Conservation (phyloP, 768 basidiomycete species). For the Rhodocollybia butyracea region DNA sequence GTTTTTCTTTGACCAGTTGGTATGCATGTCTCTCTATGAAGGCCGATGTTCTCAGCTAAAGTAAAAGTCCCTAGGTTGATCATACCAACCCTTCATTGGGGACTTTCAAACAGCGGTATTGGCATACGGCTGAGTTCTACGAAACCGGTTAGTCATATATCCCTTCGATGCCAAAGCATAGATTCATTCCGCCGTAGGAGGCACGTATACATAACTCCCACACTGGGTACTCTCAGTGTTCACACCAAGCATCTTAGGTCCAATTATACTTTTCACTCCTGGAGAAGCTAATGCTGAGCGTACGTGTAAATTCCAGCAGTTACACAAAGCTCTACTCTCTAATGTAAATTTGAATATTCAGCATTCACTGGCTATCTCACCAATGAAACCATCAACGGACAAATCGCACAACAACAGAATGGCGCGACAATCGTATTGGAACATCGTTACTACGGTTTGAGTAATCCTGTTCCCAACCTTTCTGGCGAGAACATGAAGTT, state of each 20-base stretch:
- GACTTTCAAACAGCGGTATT: conserved; percentile 77
- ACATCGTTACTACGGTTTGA: conserved; percentile 75
- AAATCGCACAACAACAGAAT: conserved; percentile 61
- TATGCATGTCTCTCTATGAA: conserved; percentile 13
- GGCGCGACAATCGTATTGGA: conserved; percentile 64
- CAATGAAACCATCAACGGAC: conserved; percentile 59
- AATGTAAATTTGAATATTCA: conserved; percentile 15
- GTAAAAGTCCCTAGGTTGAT: conserved; percentile 17
- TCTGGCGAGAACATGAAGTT: conserved; percentile 51
- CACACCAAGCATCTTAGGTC: conserved; percentile 57
- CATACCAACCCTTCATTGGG: conserved; percentile 54
- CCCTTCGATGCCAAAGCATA: neutral
- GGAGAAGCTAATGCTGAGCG: conserved; percentile 60
- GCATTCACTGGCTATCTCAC: conserved; percentile 57
- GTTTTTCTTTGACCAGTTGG: conserved; percentile 29
- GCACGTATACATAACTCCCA: too few relatives aligned
- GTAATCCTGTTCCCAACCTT: conserved; percentile 65
- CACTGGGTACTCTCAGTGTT: neutral
- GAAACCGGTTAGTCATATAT: conserved; percentile 34
- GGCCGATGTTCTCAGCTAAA: too few relatives aligned
- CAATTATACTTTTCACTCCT: conserved; percentile 63
- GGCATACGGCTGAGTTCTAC: conserved; percentile 68
- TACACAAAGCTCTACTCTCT: neutral
- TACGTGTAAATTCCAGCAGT: conserved; percentile 13
- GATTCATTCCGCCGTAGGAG: neutral